Conservation (phyloP, 345 rosid genomes). For the Hirschfeldia incana region DNA sequence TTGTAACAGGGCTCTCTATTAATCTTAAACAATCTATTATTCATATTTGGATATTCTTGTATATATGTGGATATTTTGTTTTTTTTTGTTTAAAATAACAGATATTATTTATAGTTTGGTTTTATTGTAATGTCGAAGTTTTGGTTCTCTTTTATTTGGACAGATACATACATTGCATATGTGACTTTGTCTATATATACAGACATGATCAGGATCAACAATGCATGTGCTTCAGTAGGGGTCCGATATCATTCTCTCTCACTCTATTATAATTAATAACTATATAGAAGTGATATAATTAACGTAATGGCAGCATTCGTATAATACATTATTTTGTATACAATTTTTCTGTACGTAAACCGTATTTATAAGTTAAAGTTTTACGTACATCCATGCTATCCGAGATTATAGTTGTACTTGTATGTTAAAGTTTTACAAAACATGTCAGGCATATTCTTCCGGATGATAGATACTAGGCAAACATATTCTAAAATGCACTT, state of each 20-base stretch:
- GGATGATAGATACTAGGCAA: not conserved
- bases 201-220: slow-evolving; percentile 12
- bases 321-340: not conserved
- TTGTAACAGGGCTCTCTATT: too few species aligned
- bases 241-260: not conserved
- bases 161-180: slow-evolving; percentile 15
- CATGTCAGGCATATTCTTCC: not conserved
- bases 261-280: not conserved
- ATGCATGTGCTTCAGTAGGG: slow-evolving; percentile 19
- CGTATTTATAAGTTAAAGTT: not conserved
- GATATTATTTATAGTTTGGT: not conserved
- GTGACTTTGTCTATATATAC: slow-evolving; percentile 3
- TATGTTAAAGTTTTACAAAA: not conserved
- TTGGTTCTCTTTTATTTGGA: slow-evolving; percentile 31
- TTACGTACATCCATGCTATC: not conserved
- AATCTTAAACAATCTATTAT: slow-evolving; percentile 16
- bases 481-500: not conserved
- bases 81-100: too few species aligned
- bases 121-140: slow-evolving; percentile 20
- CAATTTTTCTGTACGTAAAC: not conserved
- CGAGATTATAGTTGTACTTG: not conserved
- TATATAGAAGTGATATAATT: not conserved
- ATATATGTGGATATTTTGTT: slow-evolving; percentile 4
- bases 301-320: not conserved
- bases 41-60: not conserved